Evolutionary conservation across 1,284 basidiomycete genomes (phyloP), one percentile per base, ranked within the genome.

Genomic region (Singerocomus rubriflavus): DNA sequence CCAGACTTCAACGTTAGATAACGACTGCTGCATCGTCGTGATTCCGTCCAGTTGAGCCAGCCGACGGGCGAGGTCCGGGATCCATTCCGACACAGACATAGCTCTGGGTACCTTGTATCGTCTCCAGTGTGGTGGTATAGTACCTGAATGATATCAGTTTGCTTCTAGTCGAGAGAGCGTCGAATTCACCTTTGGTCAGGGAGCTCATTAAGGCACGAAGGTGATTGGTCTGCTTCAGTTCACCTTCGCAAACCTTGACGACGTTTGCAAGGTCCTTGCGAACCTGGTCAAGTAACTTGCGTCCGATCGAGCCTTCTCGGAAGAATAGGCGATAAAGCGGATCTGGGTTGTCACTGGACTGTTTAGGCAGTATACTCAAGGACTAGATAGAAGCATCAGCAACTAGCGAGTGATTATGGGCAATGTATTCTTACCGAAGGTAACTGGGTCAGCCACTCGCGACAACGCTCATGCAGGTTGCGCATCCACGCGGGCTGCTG

Each of bases 401-500:
- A 17, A 38, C 26, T 6, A 13, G 9, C 37, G 16, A 25, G 7
- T 45, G 16, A 6, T 36, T 1, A 5, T 10, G 14, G 25, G 6
- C 12, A 25, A 53, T 8, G 42, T n/a, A 27, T 29, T 69, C 82
- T 60, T 60, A 92, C 93, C 49, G 77, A 71, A 40, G 93, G 94
- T 5, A 97, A 71, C 44, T 80, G 76, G 7, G 73, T 74, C 34
- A 94, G 76, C 91, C 93, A 96, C 66, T 93, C 89, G 40, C 80
- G 76, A 62, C 91, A 91, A 40, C 90, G 84, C 40, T 88, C 84
- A 48, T 85, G 76, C 32, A 97, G 73, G 14, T 81, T 78, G 35
- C 88, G 81, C 94, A 97, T 97, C 94, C 94, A 97, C 1, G 88
- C 88, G 3, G 94, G 94, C 64, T 93, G 88, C 50, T 87, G 82